Percentiles rank a stretch among this genome's conserved stretches.
These are phyloP conservation scores for Pseudonitzschia multiseries DNA, from an alignment of 108 stramenopile genomes.

Conservation along the genomic window DNA sequence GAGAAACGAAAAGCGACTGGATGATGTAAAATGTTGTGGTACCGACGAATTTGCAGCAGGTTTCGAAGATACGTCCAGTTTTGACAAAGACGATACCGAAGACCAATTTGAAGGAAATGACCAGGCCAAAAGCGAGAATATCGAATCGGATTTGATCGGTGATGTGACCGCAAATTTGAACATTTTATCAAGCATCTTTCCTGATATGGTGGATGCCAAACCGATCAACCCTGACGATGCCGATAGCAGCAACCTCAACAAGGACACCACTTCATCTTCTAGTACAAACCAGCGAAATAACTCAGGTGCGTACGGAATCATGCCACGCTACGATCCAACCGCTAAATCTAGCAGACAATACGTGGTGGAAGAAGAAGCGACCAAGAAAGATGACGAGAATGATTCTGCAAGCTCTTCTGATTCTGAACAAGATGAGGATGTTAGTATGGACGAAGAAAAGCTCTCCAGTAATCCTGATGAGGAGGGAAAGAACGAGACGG, in stretches of 20 bases:
- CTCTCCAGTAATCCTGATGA: constrained; percentile 9
- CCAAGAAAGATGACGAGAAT: background rate
- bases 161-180: constrained; percentile 65
- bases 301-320: constrained; percentile 26
- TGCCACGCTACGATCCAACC: constrained; percentile 66
- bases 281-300: constrained; percentile 2
- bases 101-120: constrained; percentile 26
- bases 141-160: constrained; percentile 37
- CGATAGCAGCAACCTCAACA: background rate
- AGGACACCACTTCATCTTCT: background rate
- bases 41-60: constrained; percentile 58
- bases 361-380: constrained; percentile 13
- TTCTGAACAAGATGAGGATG: background rate
- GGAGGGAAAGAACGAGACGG: background rate
- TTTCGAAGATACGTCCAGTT: constrained; percentile 26
- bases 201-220: constrained; percentile 37
- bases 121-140: background rate
- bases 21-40: constrained; percentile 3
- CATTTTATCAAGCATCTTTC: constrained; percentile 48
- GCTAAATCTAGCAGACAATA: constrained; percentile 39
- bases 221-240: constrained; percentile 18
- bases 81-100: constrained; percentile 39
- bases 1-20: background rate
- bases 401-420: constrained; percentile 12
- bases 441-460: constrained; percentile 23